Base-by-base conservation (phyloP, 1,284 basidiomycete genomes). In the Xanthoconium separans region DNA sequence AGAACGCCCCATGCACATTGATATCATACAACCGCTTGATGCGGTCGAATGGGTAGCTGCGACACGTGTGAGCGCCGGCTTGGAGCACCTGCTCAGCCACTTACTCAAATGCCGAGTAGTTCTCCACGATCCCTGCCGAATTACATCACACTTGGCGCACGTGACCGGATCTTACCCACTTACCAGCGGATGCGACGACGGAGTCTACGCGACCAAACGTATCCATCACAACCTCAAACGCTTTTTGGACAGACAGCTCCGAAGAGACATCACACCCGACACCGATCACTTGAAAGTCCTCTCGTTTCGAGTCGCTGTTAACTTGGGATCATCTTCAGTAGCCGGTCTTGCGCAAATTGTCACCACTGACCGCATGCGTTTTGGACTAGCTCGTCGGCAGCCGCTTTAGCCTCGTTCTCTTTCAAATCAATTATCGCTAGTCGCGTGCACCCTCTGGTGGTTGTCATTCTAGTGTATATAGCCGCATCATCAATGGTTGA, bases 1-100 rank as follows among this genome's bases (percentile, higher is more conserved):
- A 96, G 77, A 93, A 94, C 16, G 86, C 83, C 49, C 94, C 95
- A 69, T 96, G 92, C 51, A 98, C 89, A 70, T 98, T 98, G 77
- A 98, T 87, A 67, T 94, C 93, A 66, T 91, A 90, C 50, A 98
- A 77, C 44, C 85, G 84, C 70, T 87, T 87, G 62, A 93, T 85
- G 56, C 88, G 85, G 61, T 91, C 87, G 54, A 85, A 83, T 4
- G 94, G 93, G 75, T 96, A 93, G 53, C 89, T 89, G 55, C 40
- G 24, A 56, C 11, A 40, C 40, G n/a, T 49, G 44, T 60, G 47
- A 60, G 48, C 30, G 20, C 47, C 37, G 42, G 13, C 18, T 27
- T 43, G n/a, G n/a, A 18, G 36, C n/a, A 5, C 6, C 6, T 10
- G 22, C 22, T 18, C 44, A 20, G 4, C 18, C n/a, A 61, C 65